Evolutionary conservation across 176 grass and related monocot genomes (phyloP), one percentile per base, ranked within the genome.

Genomic region (Aegilops sharonensis): DNA sequence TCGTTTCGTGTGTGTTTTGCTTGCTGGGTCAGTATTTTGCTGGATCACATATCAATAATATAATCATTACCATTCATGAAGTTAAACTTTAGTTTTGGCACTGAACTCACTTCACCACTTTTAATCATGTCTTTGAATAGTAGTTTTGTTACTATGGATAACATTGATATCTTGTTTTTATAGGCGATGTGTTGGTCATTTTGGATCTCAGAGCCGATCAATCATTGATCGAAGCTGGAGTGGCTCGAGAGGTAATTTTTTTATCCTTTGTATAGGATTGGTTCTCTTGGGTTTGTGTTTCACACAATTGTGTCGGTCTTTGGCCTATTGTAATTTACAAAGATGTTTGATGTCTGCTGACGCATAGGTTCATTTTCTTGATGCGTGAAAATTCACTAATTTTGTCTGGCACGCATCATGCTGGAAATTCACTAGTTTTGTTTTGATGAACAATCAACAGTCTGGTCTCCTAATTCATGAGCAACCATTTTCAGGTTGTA

Each of bases 151-250:
- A 77, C 40, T 84, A 5, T 50, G 5, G 13, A 43, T 69, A 87
- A 78, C 62, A 80, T 90, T 5, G 0, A 68, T 47, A 61, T 39
- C 18, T 90, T 87, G 68, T 37, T 82, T 91, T 88, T 64, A 24
- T 75, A 99, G 97, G 97, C 68, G 97, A 99, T 76, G 97, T 99
- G 72, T 89, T 99, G 73, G 94, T 99, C 20, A 84, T 99, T 87
- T 89, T 99, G 74, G 94, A 99, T 94, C 86, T 99, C 43, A 82
- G 85, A 80, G 89, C 87, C 45, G 97, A 99, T 84, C 94, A 96
- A 79, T 99, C 90, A 42, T 90, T 99, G 78, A 91, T 99, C 23
- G 94, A 99, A 91, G 97, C 94, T 76, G 94, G 97, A 87, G 89
- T 99, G 68, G 94, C 94, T 84, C 97, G 97, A 83, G 97, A 99